Evolutionary conservation across 2,329 filamentous ascomycete genomes (phyloP).

Genomic region (Fusarium irregulare): DNA sequence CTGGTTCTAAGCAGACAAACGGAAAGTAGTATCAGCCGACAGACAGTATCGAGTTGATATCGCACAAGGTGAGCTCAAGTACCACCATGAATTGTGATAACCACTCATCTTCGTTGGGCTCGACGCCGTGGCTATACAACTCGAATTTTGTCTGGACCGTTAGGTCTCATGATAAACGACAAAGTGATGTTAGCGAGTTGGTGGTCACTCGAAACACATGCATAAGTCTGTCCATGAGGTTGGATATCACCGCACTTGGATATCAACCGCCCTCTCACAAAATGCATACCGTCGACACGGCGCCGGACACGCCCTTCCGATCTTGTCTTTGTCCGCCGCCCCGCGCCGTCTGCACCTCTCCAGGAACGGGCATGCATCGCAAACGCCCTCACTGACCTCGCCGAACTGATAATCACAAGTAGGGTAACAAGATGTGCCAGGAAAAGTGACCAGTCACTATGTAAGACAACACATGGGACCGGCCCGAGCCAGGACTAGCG

Average conservation of each 20-base stretch:
- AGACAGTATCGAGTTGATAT: conserved; percentile 3
- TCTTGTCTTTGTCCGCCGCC: conserved; percentile 25
- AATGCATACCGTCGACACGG: conserved; percentile 21
- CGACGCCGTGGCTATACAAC: conserved; percentile 14
- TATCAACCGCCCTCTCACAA: conserved; percentile 1
- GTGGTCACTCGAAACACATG: conserved; percentile 24
- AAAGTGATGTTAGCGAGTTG: background rate
- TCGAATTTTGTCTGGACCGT: conserved; percentile 10
- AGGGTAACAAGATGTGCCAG: conserved; percentile 30
- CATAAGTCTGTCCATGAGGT: conserved; percentile 16
- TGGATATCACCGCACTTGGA: conserved; percentile 19
- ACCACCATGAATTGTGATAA: conserved; percentile 11
- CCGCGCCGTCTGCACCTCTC: conserved; percentile 34
- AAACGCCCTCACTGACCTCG: conserved; percentile 25
- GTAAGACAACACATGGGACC: conserved; percentile 46
- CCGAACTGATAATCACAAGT: conserved; percentile 23
- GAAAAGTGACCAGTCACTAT: conserved; percentile 44
- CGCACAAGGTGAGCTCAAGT: conserved; percentile 14
- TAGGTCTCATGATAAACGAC: conserved; percentile 16
- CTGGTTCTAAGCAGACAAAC: conserved; percentile 7
- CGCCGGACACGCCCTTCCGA: conserved; percentile 28
- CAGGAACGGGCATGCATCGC: conserved; percentile 34
- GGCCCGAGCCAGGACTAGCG: conserved; percentile 43
- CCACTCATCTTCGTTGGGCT: conserved; percentile 13
- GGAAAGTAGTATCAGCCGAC: conserved; percentile 33